These are phyloP conservation scores for Raphanus raphanistrum DNA, from an alignment of 345 rosid genomes.

Conservation along the genomic window DNA sequence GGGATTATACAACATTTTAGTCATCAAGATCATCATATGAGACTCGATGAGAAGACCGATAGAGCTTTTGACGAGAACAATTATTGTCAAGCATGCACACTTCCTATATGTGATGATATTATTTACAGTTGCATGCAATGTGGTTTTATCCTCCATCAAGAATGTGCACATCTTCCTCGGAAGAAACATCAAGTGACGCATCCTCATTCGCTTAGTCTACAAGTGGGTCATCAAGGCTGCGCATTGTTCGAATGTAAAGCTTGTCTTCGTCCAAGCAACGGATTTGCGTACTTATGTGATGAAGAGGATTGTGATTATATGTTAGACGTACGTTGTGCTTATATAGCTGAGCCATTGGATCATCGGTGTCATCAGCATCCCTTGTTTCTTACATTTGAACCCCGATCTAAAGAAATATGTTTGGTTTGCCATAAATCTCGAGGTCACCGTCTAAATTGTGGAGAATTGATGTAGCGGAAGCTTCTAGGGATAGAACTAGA, in stretches of 20 bases:
- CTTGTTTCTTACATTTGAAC: not conserved
- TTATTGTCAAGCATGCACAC: constrained; percentile 25
- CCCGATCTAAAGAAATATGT: not conserved
- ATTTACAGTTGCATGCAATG: constrained; percentile 28
- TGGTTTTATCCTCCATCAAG: constrained; percentile 26
- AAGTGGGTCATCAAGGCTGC: not conserved
- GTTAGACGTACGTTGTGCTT: not conserved
- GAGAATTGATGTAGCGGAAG: no score
- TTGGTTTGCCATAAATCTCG: not conserved
- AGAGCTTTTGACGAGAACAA: not conserved
- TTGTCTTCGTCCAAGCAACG: not conserved
- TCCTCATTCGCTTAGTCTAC: constrained; percentile 1
- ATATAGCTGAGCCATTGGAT: constrained; percentile 1
- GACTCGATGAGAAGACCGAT: not conserved
- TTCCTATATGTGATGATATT: constrained; percentile 6
- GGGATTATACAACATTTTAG: not conserved
- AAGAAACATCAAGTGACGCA: constrained; percentile 5
- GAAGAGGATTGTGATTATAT: not conserved
- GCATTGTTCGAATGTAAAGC: not conserved
- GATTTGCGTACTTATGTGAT: constrained; percentile 1
- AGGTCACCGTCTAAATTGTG: not conserved
- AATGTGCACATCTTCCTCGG: constrained; percentile 32
- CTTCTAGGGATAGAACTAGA: no score
- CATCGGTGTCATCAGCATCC: constrained; percentile 3
- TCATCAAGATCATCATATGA: constrained; percentile 12